Percentiles rank a stretch among this genome's conserved stretches.
Evolutionary conservation across 2,329 filamentous ascomycete genomes (phyloP).

Genomic region (Hypocreales sp.): DNA sequence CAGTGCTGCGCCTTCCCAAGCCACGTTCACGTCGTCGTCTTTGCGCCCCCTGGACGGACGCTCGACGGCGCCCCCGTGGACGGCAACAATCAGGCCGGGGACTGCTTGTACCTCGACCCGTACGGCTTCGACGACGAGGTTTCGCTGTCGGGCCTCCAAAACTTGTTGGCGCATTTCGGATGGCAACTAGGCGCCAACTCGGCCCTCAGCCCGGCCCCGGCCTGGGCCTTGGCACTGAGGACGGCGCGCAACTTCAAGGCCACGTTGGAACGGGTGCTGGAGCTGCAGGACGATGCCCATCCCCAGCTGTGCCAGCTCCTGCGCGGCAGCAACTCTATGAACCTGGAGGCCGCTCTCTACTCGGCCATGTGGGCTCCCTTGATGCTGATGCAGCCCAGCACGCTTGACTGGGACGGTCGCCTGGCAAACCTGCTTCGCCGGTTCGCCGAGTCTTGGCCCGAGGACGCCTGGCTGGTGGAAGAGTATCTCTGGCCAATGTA

Average conservation of each 20-base stretch:
- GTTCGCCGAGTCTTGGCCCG: constrained; percentile 24
- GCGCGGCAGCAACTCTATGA: constrained; percentile 21
- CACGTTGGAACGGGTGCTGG: constrained; percentile 30
- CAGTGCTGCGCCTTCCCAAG: constrained; percentile 69
- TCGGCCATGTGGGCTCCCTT: constrained; percentile 57
- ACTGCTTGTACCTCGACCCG: constrained; percentile 68
- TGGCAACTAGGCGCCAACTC: constrained; percentile 24
- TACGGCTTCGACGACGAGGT: constrained; percentile 59
- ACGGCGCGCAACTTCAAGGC: constrained; percentile 65
- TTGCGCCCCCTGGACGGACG: constrained; percentile 41
- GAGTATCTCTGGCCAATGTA: constrained; percentile 49
- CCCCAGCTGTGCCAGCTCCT: constrained; percentile 17
- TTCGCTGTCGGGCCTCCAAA: constrained; percentile 38
- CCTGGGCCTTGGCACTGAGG: constrained; percentile 55
- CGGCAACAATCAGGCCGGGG: constrained; percentile 19
- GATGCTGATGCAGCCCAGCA: constrained; percentile 32
- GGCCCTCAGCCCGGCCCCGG: constrained; percentile 49
- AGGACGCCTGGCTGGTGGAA: constrained; percentile 58
- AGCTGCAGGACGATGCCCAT: constrained; percentile 12
- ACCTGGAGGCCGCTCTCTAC: constrained; percentile 47
- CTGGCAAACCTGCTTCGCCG: constrained; percentile 47
- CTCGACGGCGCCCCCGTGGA: constrained; percentile 34
- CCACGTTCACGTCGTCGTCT: constrained; percentile 71
- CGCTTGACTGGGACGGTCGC: constrained; percentile 40
- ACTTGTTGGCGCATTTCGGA: constrained; percentile 36